Conservation (phyloP, 2,329 filamentous ascomycete genomes). For the Aureobasidium sp. region DNA sequence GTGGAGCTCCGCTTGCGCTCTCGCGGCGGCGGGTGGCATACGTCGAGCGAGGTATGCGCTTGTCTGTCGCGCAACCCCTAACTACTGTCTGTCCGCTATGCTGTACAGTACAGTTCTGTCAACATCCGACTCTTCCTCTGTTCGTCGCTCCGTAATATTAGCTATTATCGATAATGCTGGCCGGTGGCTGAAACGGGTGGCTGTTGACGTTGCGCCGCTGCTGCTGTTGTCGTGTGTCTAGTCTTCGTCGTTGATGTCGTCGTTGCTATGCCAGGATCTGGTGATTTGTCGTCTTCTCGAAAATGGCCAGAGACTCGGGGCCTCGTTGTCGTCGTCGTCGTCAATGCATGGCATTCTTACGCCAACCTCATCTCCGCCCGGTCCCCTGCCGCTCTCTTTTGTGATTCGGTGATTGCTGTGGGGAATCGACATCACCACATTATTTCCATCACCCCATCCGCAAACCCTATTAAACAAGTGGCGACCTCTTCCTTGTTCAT, state of each 20-base stretch:
- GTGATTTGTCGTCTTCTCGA: too few species aligned
- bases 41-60: not conserved
- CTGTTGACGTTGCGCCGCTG: not conserved
- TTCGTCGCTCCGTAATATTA: too few species aligned
- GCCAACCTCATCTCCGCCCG: conserved; percentile 4
- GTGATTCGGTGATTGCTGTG: conserved; percentile 2
- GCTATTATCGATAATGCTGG: not conserved
- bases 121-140: not conserved
- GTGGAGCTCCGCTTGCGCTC: conserved; percentile 27
- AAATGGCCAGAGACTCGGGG: not conserved
- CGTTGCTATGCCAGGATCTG: not conserved
- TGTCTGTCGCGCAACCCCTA: not conserved
- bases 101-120: not conserved
- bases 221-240: not conserved
- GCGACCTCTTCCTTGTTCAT: not conserved
- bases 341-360: conserved; percentile 1
- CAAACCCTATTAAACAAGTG: not conserved
- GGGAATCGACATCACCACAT: not conserved
- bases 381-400: not conserved
- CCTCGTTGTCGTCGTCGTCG: not conserved
- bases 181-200: not conserved
- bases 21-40: conserved; percentile 24
- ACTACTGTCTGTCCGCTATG: not conserved
- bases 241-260: not conserved
- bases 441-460: not conserved